Conservation (phyloP, 2,329 filamentous ascomycete genomes). For the Pseudodiploospora longispora region DNA sequence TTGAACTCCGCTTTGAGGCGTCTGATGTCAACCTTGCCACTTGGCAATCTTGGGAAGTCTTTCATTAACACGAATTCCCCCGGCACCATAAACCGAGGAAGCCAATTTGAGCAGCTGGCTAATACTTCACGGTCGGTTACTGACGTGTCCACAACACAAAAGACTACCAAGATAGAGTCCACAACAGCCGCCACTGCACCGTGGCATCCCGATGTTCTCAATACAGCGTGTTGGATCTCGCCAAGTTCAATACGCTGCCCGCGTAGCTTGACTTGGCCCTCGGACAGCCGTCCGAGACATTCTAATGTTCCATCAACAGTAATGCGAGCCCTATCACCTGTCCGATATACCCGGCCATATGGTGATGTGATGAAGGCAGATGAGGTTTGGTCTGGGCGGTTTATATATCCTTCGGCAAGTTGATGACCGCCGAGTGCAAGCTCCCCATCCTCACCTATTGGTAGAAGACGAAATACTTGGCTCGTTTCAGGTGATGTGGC, state of each 20-base stretch:
- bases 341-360: conserved; percentile 69
- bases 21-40: conserved; percentile 74
- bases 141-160: conserved; percentile 50
- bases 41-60: conserved; percentile 66
- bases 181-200: conserved; percentile 60
- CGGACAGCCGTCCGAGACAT: conserved; percentile 70
- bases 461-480: conserved; percentile 44
- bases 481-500: conserved; percentile 13
- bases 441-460: conserved; percentile 64
- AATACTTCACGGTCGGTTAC: conserved; percentile 36
- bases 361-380: conserved; percentile 61
- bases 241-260: conserved; percentile 78
- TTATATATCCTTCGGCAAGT: conserved; percentile 73
- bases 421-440: conserved; percentile 75
- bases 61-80: conserved; percentile 57
- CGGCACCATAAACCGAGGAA: conserved; percentile 79
- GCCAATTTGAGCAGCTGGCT: conserved; percentile 60
- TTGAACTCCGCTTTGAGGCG: conserved; percentile 46
- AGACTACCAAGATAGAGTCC: conserved; percentile 62
- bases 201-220: conserved; percentile 54
- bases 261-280: conserved; percentile 78
- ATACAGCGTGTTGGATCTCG: conserved; percentile 64
- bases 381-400: conserved; percentile 66
- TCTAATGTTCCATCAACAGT: conserved; percentile 63
- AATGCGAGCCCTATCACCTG: conserved; percentile 73